phyloP scores from a whole-genome alignment of 257 asterid species.

The Fraxinus americana region DNA sequence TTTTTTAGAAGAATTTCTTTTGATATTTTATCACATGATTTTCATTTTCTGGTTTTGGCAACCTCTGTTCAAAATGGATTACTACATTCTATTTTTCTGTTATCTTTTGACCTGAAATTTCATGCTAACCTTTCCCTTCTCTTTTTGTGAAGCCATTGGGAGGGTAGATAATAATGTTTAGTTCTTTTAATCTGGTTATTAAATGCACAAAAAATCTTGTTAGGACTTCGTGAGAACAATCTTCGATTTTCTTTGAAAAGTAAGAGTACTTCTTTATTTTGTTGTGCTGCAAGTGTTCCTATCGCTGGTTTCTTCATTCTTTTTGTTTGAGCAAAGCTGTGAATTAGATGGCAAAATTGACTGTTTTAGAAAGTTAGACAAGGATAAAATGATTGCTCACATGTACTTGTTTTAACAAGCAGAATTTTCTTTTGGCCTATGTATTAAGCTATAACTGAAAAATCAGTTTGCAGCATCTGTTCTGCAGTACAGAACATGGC shows the following conservation, averaged over 20 bases:
- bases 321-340: not conserved
- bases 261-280: not conserved
- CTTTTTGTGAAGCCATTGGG: slow-evolving; percentile 2
- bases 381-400: not conserved
- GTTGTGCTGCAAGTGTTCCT: not conserved
- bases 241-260: not conserved
- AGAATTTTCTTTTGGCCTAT: not conserved
- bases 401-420: not conserved
- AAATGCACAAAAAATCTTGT: not conserved
- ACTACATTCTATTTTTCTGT: not conserved
- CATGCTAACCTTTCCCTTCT: not conserved
- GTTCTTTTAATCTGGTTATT: not conserved
- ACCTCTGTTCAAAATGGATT: not conserved
- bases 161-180: not conserved
- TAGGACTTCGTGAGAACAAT: slow-evolving; percentile 1
- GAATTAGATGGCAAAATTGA: not conserved
- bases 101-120: slow-evolving; percentile 1
- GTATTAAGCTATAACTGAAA: not conserved
- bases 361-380: not conserved
- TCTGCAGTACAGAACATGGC: not conserved
- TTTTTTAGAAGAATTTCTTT: slow-evolving; percentile 16
- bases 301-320: not conserved
- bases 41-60: not conserved
- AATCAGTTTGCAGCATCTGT: not conserved
- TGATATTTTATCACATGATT: not conserved